These are phyloP conservation scores for Thermochaetoides dissita DNA, from an alignment of 2,329 filamentous ascomycete species.

Conservation along the genomic window DNA sequence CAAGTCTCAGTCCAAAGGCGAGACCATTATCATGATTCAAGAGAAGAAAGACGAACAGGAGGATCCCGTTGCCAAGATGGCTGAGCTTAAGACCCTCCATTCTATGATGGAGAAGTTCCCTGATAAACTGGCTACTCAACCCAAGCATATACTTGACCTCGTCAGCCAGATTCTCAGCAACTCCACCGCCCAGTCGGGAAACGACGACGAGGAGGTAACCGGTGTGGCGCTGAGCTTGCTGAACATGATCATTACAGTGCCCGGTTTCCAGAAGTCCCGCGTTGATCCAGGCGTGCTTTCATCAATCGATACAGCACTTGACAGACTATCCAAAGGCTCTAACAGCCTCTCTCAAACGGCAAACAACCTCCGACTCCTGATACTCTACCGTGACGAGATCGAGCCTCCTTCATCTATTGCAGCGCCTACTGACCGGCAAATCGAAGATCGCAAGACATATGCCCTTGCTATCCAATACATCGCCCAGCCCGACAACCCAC, in stretches of 20 bases:
- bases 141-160: slow-evolving; percentile 50
- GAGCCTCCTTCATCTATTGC: slow-evolving; percentile 27
- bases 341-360: slow-evolving; percentile 35
- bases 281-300: slow-evolving; percentile 28
- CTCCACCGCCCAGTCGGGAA: not conserved
- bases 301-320: slow-evolving; percentile 35
- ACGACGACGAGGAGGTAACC: slow-evolving; percentile 32
- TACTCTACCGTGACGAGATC: slow-evolving; percentile 41
- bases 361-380: slow-evolving; percentile 39
- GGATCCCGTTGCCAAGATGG: slow-evolving; percentile 34
- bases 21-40: slow-evolving; percentile 16
- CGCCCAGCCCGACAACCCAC: slow-evolving; percentile 44
- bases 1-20: slow-evolving; percentile 15
- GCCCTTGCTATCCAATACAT: slow-evolving; percentile 51
- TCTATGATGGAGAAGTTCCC: slow-evolving; percentile 49
- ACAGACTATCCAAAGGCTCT: slow-evolving; percentile 25
- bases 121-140: slow-evolving; percentile 48
- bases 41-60: slow-evolving; percentile 9
- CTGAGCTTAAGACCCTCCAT: slow-evolving; percentile 49
- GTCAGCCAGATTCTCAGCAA: slow-evolving; percentile 42
- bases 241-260: slow-evolving; percentile 44
- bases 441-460: slow-evolving; percentile 49
- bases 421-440: slow-evolving; percentile 30
- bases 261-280: slow-evolving; percentile 38
- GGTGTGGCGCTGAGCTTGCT: slow-evolving; percentile 45